A percentile compares a stretch with the other conserved stretches of the same genome.
These are phyloP conservation scores for Coniochaeta prunicola DNA, from an alignment of 2,329 filamentous ascomycete species.

Conservation along the genomic window DNA sequence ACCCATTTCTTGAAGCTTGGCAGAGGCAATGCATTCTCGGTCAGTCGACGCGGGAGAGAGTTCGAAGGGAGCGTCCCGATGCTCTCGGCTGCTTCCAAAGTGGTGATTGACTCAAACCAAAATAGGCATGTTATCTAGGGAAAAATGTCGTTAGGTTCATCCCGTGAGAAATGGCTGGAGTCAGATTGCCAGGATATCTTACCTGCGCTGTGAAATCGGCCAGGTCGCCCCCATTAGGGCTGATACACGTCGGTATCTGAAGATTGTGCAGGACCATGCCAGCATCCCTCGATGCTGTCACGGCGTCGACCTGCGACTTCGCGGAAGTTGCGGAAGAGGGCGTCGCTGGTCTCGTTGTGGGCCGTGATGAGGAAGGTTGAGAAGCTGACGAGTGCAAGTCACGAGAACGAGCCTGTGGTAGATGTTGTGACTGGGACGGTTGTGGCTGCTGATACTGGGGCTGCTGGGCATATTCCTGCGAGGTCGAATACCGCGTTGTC, in stretches of 20 bases:
- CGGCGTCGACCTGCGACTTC: constrained; percentile 16
- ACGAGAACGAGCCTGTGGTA: constrained; percentile 27
- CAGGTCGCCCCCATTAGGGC: constrained; percentile 65
- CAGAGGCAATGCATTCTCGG: constrained; percentile 66
- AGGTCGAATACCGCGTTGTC: constrained; percentile 4
- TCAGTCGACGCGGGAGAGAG: constrained; percentile 44
- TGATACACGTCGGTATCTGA: constrained; percentile 70
- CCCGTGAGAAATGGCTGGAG: background rate
- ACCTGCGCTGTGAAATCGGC: constrained; percentile 81
- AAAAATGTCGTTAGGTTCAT: background rate
- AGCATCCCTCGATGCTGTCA: constrained; percentile 29
- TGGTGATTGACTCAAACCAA: constrained; percentile 90
- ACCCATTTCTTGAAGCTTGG: constrained; percentile 91
- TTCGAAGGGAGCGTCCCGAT: constrained; percentile 34
- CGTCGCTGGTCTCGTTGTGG: constrained; percentile 8
- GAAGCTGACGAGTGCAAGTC: constrained; percentile 18
- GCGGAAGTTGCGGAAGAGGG: constrained; percentile 12
- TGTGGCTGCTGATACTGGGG: constrained; percentile 11
- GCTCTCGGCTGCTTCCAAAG: constrained; percentile 67
- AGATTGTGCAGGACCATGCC: constrained; percentile 52
- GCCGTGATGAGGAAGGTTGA: constrained; percentile 11
- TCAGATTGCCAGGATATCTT: constrained; percentile 15
- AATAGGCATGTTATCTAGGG: constrained; percentile 86
- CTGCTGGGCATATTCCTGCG: constrained; percentile 6
- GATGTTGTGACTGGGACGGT: constrained; percentile 7